Conservation (phyloP, 2,329 filamentous ascomycete species). For the Microsporum canis region DNA sequence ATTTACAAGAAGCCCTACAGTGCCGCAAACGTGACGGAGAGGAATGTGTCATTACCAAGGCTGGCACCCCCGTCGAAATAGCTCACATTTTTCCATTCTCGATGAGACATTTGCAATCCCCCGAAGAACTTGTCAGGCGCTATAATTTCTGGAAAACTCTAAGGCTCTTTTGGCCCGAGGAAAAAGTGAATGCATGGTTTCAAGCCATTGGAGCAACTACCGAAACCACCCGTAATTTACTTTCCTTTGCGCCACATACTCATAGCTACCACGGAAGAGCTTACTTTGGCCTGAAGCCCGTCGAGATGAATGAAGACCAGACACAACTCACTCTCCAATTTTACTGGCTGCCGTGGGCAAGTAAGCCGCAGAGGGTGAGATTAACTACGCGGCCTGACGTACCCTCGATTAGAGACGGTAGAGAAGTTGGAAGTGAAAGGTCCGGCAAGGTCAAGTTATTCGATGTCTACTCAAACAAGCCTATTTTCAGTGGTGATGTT, state of each 20-base stretch:
- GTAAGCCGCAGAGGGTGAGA: not conserved
- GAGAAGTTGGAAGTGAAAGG: not conserved
- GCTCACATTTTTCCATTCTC: conserved; percentile 12
- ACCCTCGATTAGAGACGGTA: not conserved
- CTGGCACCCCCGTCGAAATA: conserved; percentile 5
- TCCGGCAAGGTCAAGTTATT: not conserved
- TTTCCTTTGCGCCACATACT: conserved; percentile 7
- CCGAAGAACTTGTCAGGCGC: not conserved
- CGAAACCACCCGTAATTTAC: conserved; percentile 7
- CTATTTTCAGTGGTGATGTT: not conserved
- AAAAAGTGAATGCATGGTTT: conserved; percentile 7
- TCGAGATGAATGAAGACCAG: not conserved
- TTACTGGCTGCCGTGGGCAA: conserved; percentile 6
- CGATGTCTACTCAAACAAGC: not conserved
- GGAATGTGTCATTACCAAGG: conserved; percentile 7
- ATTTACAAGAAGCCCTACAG: not conserved
- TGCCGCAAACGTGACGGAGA: conserved; percentile 3
- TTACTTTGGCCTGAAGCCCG: conserved; percentile 10
- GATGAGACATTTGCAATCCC: conserved; percentile 1
- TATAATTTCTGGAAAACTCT: conserved; percentile 7
- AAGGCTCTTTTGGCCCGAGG: conserved; percentile 9
- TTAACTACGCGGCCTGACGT: not conserved
- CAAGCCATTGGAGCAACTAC: conserved; percentile 5
- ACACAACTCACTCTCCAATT: conserved; percentile 4
- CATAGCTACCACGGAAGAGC: conserved; percentile 4